Evolutionary conservation across 768 basidiomycete genomes (phyloP).

Genomic region (Macrolepiota dolichaula): DNA sequence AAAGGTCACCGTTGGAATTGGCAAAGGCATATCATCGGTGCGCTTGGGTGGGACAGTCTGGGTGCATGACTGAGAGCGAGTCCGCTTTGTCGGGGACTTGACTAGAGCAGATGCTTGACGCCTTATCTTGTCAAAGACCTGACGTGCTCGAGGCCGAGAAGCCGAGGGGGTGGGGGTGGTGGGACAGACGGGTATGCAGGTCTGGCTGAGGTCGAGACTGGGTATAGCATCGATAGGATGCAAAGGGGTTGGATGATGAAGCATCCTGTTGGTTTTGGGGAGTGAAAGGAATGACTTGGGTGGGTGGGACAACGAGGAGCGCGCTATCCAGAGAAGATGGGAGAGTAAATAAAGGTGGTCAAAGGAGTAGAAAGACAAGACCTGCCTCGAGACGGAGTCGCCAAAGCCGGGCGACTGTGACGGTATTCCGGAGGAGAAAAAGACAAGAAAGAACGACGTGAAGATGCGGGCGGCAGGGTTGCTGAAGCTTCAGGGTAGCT

Average conservation of each 20-base stretch:
- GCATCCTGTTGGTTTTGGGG: neutral
- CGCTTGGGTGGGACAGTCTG: neutral
- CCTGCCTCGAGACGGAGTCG: neutral
- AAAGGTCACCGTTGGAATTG: constrained; percentile 7
- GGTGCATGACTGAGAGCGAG: constrained; percentile 7
- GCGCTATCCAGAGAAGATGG: neutral
- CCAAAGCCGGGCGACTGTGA: neutral
- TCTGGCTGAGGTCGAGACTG: constrained; percentile 1
- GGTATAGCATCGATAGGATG: constrained; percentile 1
- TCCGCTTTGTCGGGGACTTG: constrained; percentile 1
- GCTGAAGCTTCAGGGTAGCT: neutral
- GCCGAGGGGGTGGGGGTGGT: neutral
- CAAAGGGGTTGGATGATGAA: constrained; percentile 2
- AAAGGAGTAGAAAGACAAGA: neutral
- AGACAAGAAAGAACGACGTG: constrained; percentile 8
- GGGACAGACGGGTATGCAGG: constrained; percentile 1
- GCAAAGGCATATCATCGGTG: neutral
- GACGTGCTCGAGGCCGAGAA: constrained; percentile 3
- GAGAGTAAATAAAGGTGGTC: neutral
- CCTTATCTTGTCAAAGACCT: constrained; percentile 12
- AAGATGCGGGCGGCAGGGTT: neutral
- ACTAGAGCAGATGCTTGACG: constrained; percentile 15
- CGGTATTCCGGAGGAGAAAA: neutral
- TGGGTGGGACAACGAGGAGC: neutral
- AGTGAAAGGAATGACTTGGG: constrained; percentile 5